Base-by-base conservation (phyloP, 495 filamentous ascomycete species). In the Penicillium coffeae region DNA sequence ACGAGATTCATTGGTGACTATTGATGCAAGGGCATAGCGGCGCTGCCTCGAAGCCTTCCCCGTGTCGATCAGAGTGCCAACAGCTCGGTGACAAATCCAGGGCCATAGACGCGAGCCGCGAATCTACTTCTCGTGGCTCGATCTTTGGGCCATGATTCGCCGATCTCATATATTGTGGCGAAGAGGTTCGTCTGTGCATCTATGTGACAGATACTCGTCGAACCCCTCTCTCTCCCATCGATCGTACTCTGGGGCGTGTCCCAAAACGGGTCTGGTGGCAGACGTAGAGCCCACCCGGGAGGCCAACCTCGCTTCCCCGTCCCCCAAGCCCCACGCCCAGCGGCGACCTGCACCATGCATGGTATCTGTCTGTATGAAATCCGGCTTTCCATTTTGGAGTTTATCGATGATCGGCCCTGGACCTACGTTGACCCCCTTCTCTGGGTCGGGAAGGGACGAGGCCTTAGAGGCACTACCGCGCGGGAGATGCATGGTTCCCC, bases 31-130 rank as follows among this genome's bases (percentile, higher is more conserved):
- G 70, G 63, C 65, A 64, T 39, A 36, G 19, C 44, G 36, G 38
- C 48, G 47, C 51, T 58, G 54, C 50, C 52, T 55, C 42, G 51
- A 42, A 51, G 34, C 8, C 25, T 33, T 55, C 56, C 65, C 63
- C 60, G 62, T 67, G 69, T 66, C 59, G 66, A 72, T 70, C 63
- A 51, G 48, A 44, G 54, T 51, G 54, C 60, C 66, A 63, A 44
- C 52, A 57, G 36, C 22, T 37, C 43, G 66, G 64, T 64, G 66
- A 71, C 70, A 71, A 73, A 71, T 73, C 59, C 67, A 63, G 57
- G 50, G 53, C 54, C 48, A 40, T 45, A 41, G 56, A 68, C 66
- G 50, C 47, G 45, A 58, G 30, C 43, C 38, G 12, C 35, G 50
- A 49, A 56, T 48, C 54, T 51, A 8, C 12, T 42, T 25, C 46